phyloP scores from a whole-genome alignment of 2,329 filamentous ascomycete genomes.

The Colletotrichum spinosum region DNA sequence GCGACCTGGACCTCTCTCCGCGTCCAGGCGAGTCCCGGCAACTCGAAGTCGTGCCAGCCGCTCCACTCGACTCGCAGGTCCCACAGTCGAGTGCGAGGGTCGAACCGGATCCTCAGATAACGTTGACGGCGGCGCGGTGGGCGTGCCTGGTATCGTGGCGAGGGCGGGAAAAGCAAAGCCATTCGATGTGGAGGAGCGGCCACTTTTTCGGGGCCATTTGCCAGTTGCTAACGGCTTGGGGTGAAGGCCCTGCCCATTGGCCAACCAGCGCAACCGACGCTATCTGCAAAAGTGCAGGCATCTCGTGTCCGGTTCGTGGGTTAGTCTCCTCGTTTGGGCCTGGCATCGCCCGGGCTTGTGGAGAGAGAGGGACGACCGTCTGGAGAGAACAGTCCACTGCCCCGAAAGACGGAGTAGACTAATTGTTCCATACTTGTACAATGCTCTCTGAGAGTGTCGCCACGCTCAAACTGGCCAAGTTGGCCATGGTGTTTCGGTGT shows the following conservation, averaged over 20 bases:
- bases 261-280: slow-evolving; percentile 32
- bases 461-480: too few species aligned
- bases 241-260: slow-evolving; percentile 30
- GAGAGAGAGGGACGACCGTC: slow-evolving; percentile 1
- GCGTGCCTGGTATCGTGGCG: too few species aligned
- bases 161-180: slow-evolving; percentile 7
- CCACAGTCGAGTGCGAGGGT: slow-evolving; percentile 29
- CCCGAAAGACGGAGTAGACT: too few species aligned
- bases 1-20: slow-evolving; percentile 5
- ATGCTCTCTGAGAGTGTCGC: too few species aligned
- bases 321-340: too few species aligned
- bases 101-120: slow-evolving; percentile 30
- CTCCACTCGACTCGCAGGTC: slow-evolving; percentile 12
- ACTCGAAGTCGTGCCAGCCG: slow-evolving; percentile 19
- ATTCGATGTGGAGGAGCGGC: slow-evolving; percentile 20
- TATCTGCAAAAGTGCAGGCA: slow-evolving; percentile 17
- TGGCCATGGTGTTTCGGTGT: too few species aligned
- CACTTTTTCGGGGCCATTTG: slow-evolving; percentile 35
- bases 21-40: slow-evolving; percentile 19
- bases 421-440: too few species aligned
- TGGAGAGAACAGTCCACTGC: slow-evolving; percentile 14
- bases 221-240: slow-evolving; percentile 36
- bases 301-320: too few species aligned
- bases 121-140: slow-evolving; percentile 4
- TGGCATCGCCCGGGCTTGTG: slow-evolving; percentile 23